Conservation (phyloP, 1,139 yeast genomes). For the Sugiyamaella sp. region DNA sequence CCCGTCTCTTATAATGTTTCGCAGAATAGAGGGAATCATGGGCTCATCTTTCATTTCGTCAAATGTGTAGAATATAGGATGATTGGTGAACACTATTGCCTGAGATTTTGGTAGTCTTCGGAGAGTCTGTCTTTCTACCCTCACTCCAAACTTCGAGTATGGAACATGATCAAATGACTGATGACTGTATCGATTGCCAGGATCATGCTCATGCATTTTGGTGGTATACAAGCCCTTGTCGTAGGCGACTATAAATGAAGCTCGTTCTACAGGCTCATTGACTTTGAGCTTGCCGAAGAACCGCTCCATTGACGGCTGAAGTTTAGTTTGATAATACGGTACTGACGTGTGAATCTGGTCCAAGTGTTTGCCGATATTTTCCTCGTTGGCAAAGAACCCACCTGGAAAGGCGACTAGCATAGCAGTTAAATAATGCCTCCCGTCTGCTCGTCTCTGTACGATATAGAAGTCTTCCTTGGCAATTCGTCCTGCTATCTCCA, state of each 20-base stretch:
- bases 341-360: conserved; percentile 71
- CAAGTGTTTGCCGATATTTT: conserved; percentile 61
- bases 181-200: conserved; percentile 13
- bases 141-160: conserved; percentile 53
- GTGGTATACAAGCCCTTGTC: conserved; percentile 60
- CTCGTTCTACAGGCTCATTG: conserved; percentile 67
- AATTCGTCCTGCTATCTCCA: conserved; percentile 62
- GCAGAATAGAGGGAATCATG: conserved; percentile 63
- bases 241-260: conserved; percentile 76
- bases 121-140: conserved; percentile 68
- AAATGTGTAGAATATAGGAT: conserved; percentile 67
- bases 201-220: conserved; percentile 46
- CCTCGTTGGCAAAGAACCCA: conserved; percentile 64
- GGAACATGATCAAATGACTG: conserved; percentile 31
- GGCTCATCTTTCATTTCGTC: conserved; percentile 84
- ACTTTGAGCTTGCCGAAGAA: conserved; percentile 68
- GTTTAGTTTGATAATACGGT: conserved; percentile 68
- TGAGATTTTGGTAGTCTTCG: conserved; percentile 65
- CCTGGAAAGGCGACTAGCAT: conserved; percentile 83
- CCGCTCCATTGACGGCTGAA: conserved; percentile 72
- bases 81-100: conserved; percentile 64
- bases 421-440: conserved; percentile 64
- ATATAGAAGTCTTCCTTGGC: conserved; percentile 76
- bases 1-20: conserved; percentile 64
- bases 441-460: conserved; percentile 57